Evolutionary conservation across 2,329 filamentous ascomycete genomes (phyloP), one percentile per base, ranked within the genome.

Genomic region (Verticillium zaregamsianum): DNA sequence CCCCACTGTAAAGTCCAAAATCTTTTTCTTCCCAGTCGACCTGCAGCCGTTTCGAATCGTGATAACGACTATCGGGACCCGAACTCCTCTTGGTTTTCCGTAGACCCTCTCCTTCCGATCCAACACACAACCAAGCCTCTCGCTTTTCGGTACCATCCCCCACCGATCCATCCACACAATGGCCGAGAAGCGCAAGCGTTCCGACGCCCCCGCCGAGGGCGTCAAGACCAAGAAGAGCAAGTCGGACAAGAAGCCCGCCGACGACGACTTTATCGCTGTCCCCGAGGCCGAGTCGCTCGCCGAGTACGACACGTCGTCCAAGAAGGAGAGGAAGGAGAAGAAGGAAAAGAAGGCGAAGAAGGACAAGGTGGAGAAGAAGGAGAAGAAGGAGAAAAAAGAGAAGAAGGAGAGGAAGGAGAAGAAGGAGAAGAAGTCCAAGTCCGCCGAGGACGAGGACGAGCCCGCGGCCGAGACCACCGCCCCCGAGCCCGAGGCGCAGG

Each of bases 351-450:
- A 69, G 60, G 69, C 74, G 63, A 59, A 60, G 31, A 67, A 69
- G 59, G 66, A 66, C 59, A 58, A 61, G 1, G 60, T 64, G 20
- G 57, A 62, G 56, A 55, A 64, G 37, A 61, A 66, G 55, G 63
- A 68, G 65, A 62, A 68, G 64, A 62, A 68, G 54, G 60, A 61
- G 40, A 49, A 49, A 8, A 23, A 49, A 5, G 20, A 23, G 20
- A 71, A 71, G 56, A 67, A 65, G 52, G 58, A 67, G 58, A 67
- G 66, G 35, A 68, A 70, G 58, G 68, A 61, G 61, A 74, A 71
- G 62, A 70, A 72, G 55, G 72, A 73, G 61, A 74, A 75, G 62
- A 76, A 78, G 57, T 68, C 68, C 62, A 68, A 71, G 39, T 70
- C 73, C 40, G 60, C 61, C 37, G 57, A 58, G 40, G 49, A 67